Evolutionary conservation across 1,139 yeast species (phyloP).

Genomic region (Hansenula lynferdii): DNA sequence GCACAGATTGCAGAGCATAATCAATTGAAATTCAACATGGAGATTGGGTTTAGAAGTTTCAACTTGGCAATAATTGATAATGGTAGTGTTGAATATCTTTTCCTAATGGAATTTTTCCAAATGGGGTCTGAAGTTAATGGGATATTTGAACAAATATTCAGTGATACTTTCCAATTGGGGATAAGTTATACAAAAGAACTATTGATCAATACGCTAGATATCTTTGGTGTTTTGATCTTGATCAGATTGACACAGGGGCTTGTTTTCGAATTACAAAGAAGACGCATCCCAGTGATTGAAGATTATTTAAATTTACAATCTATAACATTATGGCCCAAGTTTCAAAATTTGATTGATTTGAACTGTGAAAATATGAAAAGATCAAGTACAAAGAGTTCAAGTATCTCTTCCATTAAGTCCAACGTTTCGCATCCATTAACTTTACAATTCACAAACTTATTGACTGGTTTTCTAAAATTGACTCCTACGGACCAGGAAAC

Average conservation of each 20-base stretch:
- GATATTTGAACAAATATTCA: slow-evolving; percentile 42
- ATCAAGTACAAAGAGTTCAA: slow-evolving; percentile 23
- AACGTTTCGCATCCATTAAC: slow-evolving; percentile 64
- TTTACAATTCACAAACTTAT: slow-evolving; percentile 70
- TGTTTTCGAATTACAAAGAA: slow-evolving; percentile 55
- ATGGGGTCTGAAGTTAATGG: slow-evolving; percentile 40
- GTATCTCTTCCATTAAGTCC: slow-evolving; percentile 27
- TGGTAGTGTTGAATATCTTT: slow-evolving; percentile 71
- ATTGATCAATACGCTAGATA: slow-evolving; percentile 55
- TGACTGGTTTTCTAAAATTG: slow-evolving; percentile 69
- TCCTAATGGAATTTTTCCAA: slow-evolving; percentile 67
- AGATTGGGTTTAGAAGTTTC: slow-evolving; percentile 69
- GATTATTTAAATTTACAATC: slow-evolving; percentile 67
- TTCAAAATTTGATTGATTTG: slow-evolving; percentile 69
- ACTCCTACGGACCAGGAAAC: slow-evolving; percentile 31
- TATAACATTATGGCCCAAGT: slow-evolving; percentile 77
- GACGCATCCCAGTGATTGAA: slow-evolving; percentile 69
- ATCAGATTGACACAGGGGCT: slow-evolving; percentile 66
- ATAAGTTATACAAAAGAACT: slow-evolving; percentile 47
- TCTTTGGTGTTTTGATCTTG: slow-evolving; percentile 73
- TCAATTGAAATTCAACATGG: slow-evolving; percentile 62
- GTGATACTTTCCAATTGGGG: slow-evolving; percentile 47
- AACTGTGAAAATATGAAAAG: slow-evolving; percentile 62
- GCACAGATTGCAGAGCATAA: slow-evolving; percentile 84
- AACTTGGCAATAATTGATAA: slow-evolving; percentile 73